Evolutionary conservation across 345 rosid genomes (phyloP), one percentile per base, ranked within the genome.

Genomic region (Syzygium grande): DNA sequence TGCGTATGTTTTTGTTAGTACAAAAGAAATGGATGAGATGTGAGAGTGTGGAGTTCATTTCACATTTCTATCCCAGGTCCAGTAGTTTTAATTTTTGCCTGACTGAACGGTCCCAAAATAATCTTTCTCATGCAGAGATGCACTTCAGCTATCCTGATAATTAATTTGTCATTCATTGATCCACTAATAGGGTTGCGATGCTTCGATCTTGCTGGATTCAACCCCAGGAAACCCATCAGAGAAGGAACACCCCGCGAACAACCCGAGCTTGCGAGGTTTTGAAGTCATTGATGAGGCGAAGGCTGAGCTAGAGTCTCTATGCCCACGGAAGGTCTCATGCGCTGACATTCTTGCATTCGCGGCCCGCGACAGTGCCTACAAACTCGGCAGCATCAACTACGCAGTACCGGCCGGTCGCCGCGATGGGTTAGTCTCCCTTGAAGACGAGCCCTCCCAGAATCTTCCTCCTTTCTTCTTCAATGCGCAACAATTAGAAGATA

Each of bases 171-270:
- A 1, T 34, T 68, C 38, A 17, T 16, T 68, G 22, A 68, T 16
- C 38, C 1, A 68, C 30, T 30, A 30, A 30, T 68, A 90, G 91
- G 91, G 91, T n/a, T 90, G 91, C 17, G 91, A 88, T 78, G 91
- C 59, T 25, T 90, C 91, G 2, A 80, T 88, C 38, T 88, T 90
- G 16, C 79, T 87, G 21, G 77, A 90, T 5, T 90, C 89, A 27
- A 58, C 86, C 4, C 68, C 56, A 11, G 87, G 77, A 11, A 86
- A 86, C 88, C 46, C 23, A 22, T 55, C 89, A 4, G 91, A 90
- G 80, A 86, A 86, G 43, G 91, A 90, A 34, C 88, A 86, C 68
- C 88, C 87, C 3, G 88, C 88, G 23, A 68, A 68, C 30, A 86
- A 90, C 87, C 88, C 85, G 5, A 84, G 88, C 85, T 63, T 86